phyloP scores from a whole-genome alignment of 225 moss, liverwort and hornwort species.

The Polytrichum commune region DNA sequence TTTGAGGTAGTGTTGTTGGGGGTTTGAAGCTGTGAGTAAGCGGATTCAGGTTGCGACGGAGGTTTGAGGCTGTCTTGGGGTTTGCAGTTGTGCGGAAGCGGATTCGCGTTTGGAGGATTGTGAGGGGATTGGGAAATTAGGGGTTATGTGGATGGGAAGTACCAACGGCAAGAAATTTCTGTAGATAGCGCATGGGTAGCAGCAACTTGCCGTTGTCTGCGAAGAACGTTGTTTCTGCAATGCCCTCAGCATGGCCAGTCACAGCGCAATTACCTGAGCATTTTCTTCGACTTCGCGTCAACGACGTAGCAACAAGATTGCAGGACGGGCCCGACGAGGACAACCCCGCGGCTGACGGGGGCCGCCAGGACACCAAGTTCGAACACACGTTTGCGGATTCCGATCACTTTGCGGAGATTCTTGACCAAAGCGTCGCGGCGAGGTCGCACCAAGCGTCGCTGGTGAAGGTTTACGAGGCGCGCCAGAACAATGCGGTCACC shows the following conservation, averaged over 20 bases:
- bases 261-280: too few relatives aligned
- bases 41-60: too few relatives aligned
- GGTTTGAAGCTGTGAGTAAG: too few relatives aligned
- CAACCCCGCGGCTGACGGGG: constrained; percentile 20
- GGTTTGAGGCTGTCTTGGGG: too few relatives aligned
- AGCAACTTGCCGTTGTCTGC: constrained; percentile 5
- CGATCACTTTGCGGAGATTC: constrained; percentile 31
- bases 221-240: constrained; percentile 30
- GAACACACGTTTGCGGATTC: constrained; percentile 46
- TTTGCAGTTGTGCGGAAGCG: too few relatives aligned
- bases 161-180: too few relatives aligned
- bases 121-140: too few relatives aligned
- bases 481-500: constrained; percentile 33
- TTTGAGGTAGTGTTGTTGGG: too few relatives aligned
- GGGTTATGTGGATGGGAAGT: too few relatives aligned
- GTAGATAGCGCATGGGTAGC: constrained; percentile 17
- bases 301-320: too few relatives aligned
- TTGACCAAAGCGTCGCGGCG: constrained; percentile 29
- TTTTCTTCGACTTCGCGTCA: too few relatives aligned
- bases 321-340: constrained; percentile 21
- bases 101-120: too few relatives aligned
- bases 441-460: constrained; percentile 30
- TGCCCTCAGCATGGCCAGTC: constrained; percentile 47
- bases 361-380: constrained; percentile 18
- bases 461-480: constrained; percentile 34